A percentile compares a stretch with the other conserved stretches of the same genome.
phyloP scores from a whole-genome alignment of 2,329 filamentous ascomycete genomes.

The Cladosporium sp. region DNA sequence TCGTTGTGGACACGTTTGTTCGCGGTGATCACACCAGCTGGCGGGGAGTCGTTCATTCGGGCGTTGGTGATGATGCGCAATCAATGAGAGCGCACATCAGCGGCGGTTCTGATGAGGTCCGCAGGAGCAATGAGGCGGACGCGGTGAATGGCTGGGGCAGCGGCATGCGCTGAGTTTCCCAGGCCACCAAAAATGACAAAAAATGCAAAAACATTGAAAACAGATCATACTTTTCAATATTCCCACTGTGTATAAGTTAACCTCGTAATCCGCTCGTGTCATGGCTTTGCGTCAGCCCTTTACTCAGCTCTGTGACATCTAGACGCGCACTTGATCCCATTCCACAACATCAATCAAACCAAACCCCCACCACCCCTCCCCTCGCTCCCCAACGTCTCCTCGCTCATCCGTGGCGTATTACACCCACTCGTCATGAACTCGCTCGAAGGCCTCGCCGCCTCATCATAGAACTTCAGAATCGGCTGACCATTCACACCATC shows the following conservation, averaged over 20 bases:
- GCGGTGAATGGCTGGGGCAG: too few relatives aligned
- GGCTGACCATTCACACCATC: not conserved
- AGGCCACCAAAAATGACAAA: too few relatives aligned
- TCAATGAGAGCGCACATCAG: not conserved
- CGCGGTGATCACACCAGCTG: not conserved
- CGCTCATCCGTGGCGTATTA: slow-evolving; percentile 6
- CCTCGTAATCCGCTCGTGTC: too few relatives aligned
- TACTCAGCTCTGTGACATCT: too few relatives aligned
- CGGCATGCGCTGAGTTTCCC: too few relatives aligned
- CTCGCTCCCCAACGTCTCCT: slow-evolving; percentile 36
- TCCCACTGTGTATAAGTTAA: too few relatives aligned
- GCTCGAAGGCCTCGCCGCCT: not conserved
- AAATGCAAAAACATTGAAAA: too few relatives aligned
- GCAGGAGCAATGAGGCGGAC: too few relatives aligned
- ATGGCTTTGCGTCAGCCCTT: too few relatives aligned
- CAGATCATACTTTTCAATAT: too few relatives aligned
- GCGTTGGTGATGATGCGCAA: not conserved
- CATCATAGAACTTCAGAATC: slow-evolving; percentile 1
- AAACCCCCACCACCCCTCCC: not conserved
- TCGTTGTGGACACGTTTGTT: slow-evolving; percentile 10
- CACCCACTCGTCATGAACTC: slow-evolving; percentile 5
- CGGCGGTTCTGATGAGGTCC: not conserved
- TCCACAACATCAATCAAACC: not conserved
- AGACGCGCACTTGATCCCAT: too few relatives aligned
- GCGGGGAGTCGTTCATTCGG: not conserved